phyloP scores from a whole-genome alignment of 78 protist genomes.

The Dictyostelium capitatum region DNA sequence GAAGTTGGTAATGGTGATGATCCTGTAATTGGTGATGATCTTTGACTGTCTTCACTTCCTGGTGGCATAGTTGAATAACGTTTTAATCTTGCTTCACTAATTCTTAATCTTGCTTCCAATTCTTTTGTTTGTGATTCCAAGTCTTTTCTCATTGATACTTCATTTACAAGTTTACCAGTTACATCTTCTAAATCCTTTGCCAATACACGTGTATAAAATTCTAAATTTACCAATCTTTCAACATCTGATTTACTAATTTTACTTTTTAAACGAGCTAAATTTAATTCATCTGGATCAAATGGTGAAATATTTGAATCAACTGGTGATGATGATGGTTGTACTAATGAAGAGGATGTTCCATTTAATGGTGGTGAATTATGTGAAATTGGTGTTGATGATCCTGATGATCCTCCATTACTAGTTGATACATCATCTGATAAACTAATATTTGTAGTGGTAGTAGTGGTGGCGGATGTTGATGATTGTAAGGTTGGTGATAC shows the following conservation, averaged over 20 bases:
- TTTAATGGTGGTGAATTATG: slow-evolving; percentile 23
- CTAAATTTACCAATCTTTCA: slow-evolving; percentile 35
- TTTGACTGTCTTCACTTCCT: not conserved
- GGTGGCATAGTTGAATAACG: slow-evolving; percentile 39
- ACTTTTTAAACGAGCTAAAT: slow-evolving; percentile 9
- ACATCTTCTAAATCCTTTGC: slow-evolving; percentile 31
- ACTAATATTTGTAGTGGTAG: not conserved
- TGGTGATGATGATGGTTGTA: not conserved
- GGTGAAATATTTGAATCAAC: not conserved
- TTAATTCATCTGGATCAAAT: not conserved
- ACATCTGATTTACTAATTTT: slow-evolving; percentile 29
- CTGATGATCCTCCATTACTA: not conserved
- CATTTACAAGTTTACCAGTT: slow-evolving; percentile 8
- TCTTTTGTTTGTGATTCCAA: slow-evolving; percentile 42
- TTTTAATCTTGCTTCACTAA: slow-evolving; percentile 34
- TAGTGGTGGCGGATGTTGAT: not conserved
- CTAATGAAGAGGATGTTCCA: not conserved
- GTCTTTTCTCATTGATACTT: slow-evolving; percentile 28
- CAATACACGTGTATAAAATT: slow-evolving; percentile 8
- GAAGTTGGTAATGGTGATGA: not conserved
- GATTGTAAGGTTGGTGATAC: slow-evolving; percentile 8
- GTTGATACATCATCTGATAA: not conserved
- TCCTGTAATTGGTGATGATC: not conserved
- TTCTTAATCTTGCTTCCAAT: slow-evolving; percentile 54
- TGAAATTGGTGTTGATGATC: not conserved